Percentiles rank a stretch among this genome's conserved stretches.
Conservation (phyloP, 2,329 filamentous ascomycete genomes). For the Rutstroemia sp. region DNA sequence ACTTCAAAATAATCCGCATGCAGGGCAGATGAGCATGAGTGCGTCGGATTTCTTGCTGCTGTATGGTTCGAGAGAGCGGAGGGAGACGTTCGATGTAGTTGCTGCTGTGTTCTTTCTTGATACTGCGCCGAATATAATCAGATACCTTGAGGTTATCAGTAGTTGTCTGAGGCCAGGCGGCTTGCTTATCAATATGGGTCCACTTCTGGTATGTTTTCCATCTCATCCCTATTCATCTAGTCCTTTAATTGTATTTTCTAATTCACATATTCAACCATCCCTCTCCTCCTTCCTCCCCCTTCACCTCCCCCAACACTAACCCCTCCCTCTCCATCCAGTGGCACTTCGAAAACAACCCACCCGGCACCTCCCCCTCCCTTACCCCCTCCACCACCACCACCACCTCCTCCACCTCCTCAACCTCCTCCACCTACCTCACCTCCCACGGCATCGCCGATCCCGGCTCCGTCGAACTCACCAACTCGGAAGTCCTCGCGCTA, state of each 20-base stretch:
- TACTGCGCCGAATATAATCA: slow-evolving; percentile 86
- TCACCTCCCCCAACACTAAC: not conserved
- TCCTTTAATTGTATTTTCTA: no score
- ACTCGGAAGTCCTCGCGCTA: slow-evolving; percentile 78
- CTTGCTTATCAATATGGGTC: slow-evolving; percentile 82
- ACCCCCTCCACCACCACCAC: not conserved
- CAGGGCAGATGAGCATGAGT: slow-evolving; percentile 81
- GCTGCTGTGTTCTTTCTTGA: slow-evolving; percentile 94
- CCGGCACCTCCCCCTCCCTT: slow-evolving; percentile 37
- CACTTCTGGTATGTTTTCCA: slow-evolving; percentile 47
- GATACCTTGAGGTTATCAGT: slow-evolving; percentile 77
- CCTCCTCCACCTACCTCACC: not conserved
- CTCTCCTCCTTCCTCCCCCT: not conserved
- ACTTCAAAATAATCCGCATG: slow-evolving; percentile 33
- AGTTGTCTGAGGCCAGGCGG: slow-evolving; percentile 73
- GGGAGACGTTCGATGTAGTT: slow-evolving; percentile 67
- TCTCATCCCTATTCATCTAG: not conserved
- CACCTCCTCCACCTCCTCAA: not conserved
- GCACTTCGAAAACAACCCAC: slow-evolving; percentile 81
- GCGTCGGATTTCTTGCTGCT: slow-evolving; percentile 88
- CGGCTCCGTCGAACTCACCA: slow-evolving; percentile 80
- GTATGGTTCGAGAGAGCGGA: slow-evolving; percentile 60
- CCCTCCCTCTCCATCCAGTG: slow-evolving; percentile 38
- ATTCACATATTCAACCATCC: no score
- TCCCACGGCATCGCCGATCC: slow-evolving; percentile 71